Percentiles rank a stretch among this genome's conserved stretches.
Conservation (phyloP, 257 asterid genomes). For the Thymus mandschuricus region DNA sequence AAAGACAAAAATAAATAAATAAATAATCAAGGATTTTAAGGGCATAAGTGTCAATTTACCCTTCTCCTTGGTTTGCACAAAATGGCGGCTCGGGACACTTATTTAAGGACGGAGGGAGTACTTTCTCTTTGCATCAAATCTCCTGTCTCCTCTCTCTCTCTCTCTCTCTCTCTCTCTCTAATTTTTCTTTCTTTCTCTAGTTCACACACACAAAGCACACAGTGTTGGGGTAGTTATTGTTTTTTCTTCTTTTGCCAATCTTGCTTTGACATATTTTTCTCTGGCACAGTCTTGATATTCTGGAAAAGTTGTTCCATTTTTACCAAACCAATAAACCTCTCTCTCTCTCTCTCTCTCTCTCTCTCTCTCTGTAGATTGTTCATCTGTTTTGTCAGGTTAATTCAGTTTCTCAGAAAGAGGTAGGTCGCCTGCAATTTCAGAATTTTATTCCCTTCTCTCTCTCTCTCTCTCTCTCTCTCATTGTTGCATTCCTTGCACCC, state of each 20-base stretch:
- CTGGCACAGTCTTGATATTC: slow-evolving; percentile 33
- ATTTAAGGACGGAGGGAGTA: too few relatives aligned
- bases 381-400: slow-evolving; percentile 27
- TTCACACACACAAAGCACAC: slow-evolving; percentile 20
- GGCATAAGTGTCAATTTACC: too few relatives aligned
- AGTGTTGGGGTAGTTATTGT: slow-evolving; percentile 1
- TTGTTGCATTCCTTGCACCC: slow-evolving; percentile 10
- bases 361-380: slow-evolving; percentile 25
- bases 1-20: too few relatives aligned
- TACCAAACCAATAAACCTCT: slow-evolving; percentile 35
- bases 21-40: too few relatives aligned
- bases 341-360: slow-evolving; percentile 16
- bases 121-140: slow-evolving; percentile 22
- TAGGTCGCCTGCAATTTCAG: slow-evolving; percentile 44
- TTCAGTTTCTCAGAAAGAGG: slow-evolving; percentile 39
- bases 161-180: slow-evolving; percentile 15
- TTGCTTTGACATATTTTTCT: slow-evolving; percentile 31
- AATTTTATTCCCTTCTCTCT: slow-evolving; percentile 36
- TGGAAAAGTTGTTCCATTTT: slow-evolving; percentile 42
- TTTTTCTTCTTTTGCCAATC: slow-evolving; percentile 14
- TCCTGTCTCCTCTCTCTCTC: slow-evolving; percentile 23
- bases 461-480: slow-evolving; percentile 27
- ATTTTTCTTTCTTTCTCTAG: slow-evolving; percentile 20
- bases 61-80: too few relatives aligned
- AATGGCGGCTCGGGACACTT: too few relatives aligned